Evolutionary conservation across 2,329 filamentous ascomycete genomes (phyloP), one percentile per base, ranked within the genome.

Genomic region (Apiospora phragmitis): DNA sequence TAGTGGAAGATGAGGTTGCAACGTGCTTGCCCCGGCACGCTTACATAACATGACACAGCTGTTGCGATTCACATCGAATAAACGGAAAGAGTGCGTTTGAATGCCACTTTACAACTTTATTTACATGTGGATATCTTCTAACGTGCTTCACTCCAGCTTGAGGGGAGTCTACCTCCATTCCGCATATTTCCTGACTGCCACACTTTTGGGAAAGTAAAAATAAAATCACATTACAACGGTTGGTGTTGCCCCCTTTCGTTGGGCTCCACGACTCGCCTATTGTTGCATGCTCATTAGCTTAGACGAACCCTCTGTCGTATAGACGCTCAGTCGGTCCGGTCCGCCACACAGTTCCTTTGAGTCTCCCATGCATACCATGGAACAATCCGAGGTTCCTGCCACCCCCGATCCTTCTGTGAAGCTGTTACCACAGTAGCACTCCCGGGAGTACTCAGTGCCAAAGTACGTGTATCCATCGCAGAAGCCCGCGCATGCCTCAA

Each of bases 401-500:
- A 41, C 43, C 18, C 16, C 69, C 69, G 77, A 79, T 12, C 76
- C 76, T 3, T 70, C 71, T 18, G 72, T 74, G 41, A 83, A 73
- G n/a, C 35, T 71, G 70, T 82, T 79, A 12, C 79, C 81, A 68
- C 81, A 84, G 70, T 78, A 83, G 76, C 79, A 80, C 73, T 81
- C 80, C 16, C 77, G 70, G 21, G 77, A 77, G 70, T 81, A 81
- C 72, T 82, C 79, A 8, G 76, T 75, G 11, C 79, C 80, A 65
- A 80, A 81, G 71, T 79, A 81, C 24, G 71, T 75, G 71, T 75
- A 82, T 12, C 73, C 77, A 9, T 68, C 71, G 72, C 81, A 82
- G 71, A 75, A 78, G 0, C 70, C 26, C 8, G 79, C 78, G 69
- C 81, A 81, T 3, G 70, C 71, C 66, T 81, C 79, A 6, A 81